Conservation (phyloP, 805 yeast genomes). For the Sugiyamaella chiloensis region DNA sequence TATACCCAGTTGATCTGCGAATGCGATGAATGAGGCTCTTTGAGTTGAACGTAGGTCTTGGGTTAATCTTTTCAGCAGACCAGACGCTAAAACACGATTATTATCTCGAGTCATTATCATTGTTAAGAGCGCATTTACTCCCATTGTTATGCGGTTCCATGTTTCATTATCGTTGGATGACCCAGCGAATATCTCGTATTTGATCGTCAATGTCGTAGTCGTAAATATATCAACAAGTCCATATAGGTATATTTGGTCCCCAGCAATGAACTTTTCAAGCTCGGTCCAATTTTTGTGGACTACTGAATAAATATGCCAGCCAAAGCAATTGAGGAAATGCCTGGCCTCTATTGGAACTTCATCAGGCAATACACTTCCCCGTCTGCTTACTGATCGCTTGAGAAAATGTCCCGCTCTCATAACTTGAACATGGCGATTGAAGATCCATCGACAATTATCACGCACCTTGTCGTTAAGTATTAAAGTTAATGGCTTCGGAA, state of each 20-base stretch:
- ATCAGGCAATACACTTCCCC: not conserved
- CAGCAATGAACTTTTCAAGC: not conserved
- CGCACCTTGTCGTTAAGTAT: slow-evolving; percentile 8
- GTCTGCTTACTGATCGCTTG: not conserved
- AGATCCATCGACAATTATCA: slow-evolving; percentile 4
- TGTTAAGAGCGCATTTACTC: not conserved
- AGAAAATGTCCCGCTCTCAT: not conserved
- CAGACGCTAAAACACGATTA: not conserved
- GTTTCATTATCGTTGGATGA: not conserved
- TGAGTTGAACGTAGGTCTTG: not conserved
- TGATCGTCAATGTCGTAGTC: not conserved
- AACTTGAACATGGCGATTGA: not conserved
- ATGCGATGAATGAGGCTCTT: not conserved
- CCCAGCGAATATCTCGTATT: not conserved
- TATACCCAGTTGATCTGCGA: slow-evolving; percentile 1
- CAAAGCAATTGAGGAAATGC: slow-evolving; percentile 4
- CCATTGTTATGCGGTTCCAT: not conserved
- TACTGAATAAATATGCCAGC: not conserved
- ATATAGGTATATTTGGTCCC: not conserved
- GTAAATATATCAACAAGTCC: not conserved
- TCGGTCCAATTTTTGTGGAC: not conserved
- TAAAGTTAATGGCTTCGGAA: slow-evolving; percentile 13
- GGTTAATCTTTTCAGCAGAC: not conserved
- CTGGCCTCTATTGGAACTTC: slow-evolving; percentile 1
- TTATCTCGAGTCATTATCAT: not conserved